phyloP scores from a whole-genome alignment of 2,329 filamentous ascomycete species.

The Monosporascus cannonballus region DNA sequence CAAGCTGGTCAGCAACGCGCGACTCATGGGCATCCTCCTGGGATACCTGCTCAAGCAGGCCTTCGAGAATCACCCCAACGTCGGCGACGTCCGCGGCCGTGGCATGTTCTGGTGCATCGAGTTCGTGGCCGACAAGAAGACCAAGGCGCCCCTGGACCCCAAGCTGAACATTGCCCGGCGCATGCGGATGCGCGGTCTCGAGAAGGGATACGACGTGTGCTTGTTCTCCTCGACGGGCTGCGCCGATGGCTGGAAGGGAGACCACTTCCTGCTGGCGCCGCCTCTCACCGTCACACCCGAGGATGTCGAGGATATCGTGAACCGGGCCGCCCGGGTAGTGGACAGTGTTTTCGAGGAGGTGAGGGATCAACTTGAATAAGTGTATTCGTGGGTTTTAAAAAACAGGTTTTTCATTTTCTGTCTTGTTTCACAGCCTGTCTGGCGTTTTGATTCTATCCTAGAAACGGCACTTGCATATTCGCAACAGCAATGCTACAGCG shows the following conservation, averaged over 20 bases:
- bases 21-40: conserved; percentile 25
- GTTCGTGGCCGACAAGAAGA: conserved; percentile 31
- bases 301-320: conserved; percentile 14
- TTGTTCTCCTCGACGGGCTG: conserved; percentile 17
- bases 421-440: too few species aligned
- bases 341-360: conserved; percentile 7
- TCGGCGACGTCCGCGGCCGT: conserved; percentile 36
- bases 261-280: conserved; percentile 19
- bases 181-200: conserved; percentile 7
- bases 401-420: too few species aligned
- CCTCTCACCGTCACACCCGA: conserved; percentile 15
- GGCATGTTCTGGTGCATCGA: conserved; percentile 41
- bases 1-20: conserved; percentile 29
- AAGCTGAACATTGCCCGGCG: conserved; percentile 10
- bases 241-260: conserved; percentile 12
- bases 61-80: conserved; percentile 29
- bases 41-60: conserved; percentile 20
- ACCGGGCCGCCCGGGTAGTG: conserved; percentile 7
- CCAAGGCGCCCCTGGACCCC: conserved; percentile 26
- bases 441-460: too few species aligned
- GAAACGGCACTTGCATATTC: too few species aligned
- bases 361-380: not conserved
- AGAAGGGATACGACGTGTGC: conserved; percentile 7
- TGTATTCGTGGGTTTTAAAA: too few species aligned
- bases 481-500: too few species aligned